phyloP scores from a whole-genome alignment of 495 filamentous ascomycete species.

The Daldinia caldariorum region DNA sequence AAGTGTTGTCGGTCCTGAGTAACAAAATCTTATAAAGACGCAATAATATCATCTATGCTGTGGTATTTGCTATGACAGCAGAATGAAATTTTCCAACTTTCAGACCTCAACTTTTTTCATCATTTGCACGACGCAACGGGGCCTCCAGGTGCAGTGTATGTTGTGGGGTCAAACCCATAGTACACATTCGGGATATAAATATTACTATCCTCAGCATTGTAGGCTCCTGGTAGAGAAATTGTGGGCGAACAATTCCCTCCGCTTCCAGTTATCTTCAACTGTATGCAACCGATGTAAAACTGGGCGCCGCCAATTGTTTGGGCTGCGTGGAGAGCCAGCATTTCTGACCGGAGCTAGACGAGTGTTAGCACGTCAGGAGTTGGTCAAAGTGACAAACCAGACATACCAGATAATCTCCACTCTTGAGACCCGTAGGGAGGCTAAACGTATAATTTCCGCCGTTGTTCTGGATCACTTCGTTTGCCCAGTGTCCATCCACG shows the following conservation, averaged over 20 bases:
- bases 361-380: background rate
- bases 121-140: constrained; percentile 41
- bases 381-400: background rate
- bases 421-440: constrained; percentile 42
- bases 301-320: constrained; percentile 36
- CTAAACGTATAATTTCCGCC: constrained; percentile 46
- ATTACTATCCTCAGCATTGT: constrained; percentile 42
- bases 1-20: too few species aligned
- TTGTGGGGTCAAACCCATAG: constrained; percentile 48
- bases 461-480: constrained; percentile 44
- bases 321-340: constrained; percentile 46
- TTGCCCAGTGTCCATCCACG: constrained; percentile 46
- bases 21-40: too few species aligned
- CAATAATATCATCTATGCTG: too few species aligned
- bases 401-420: constrained; percentile 47
- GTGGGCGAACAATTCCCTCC: constrained; percentile 46
- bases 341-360: constrained; percentile 47
- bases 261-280: constrained; percentile 45
- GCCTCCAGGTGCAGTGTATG: constrained; percentile 48
- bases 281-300: constrained; percentile 39
- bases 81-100: too few species aligned
- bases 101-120: background rate
- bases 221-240: constrained; percentile 47
- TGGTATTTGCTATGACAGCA: background rate
- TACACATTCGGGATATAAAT: constrained; percentile 51